Evolutionary conservation across 1,284 basidiomycete genomes (phyloP).

Genomic region (Albatrellus sp.): DNA sequence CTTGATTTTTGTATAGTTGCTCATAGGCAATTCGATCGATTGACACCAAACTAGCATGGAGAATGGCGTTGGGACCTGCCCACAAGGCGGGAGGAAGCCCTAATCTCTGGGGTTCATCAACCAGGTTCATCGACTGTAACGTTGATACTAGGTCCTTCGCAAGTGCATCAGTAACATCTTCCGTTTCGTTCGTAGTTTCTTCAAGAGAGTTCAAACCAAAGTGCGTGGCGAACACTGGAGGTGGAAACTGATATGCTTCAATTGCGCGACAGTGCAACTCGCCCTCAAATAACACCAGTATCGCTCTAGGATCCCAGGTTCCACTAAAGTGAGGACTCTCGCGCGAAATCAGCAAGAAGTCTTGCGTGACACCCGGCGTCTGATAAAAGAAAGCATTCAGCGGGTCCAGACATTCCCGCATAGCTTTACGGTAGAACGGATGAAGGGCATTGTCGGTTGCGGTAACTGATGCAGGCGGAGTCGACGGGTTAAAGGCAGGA

Average conservation of each 20-base stretch:
- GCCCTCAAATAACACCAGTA: slow-evolving; percentile 39
- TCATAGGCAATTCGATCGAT: slow-evolving; percentile 35
- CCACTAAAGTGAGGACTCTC: slow-evolving; percentile 63
- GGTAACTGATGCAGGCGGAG: slow-evolving; percentile 36
- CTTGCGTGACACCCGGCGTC: slow-evolving; percentile 53
- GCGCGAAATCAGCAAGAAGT: slow-evolving; percentile 69
- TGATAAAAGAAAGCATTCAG: slow-evolving; percentile 50
- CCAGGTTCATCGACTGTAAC: slow-evolving; percentile 28
- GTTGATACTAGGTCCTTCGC: slow-evolving; percentile 29
- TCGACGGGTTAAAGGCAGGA: slow-evolving; percentile 56
- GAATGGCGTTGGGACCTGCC: slow-evolving; percentile 26
- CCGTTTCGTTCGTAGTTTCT: neutral
- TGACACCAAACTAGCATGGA: slow-evolving; percentile 28
- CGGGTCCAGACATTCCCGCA: slow-evolving; percentile 48
- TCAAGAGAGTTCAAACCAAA: too few relatives aligned
- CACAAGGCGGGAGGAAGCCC: slow-evolving; percentile 29
- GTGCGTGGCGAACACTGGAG: slow-evolving; percentile 28
- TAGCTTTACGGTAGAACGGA: slow-evolving; percentile 46
- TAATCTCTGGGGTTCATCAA: slow-evolving; percentile 26
- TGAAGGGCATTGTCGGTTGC: slow-evolving; percentile 27
- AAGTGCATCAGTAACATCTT: slow-evolving; percentile 16
- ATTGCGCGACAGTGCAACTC: slow-evolving; percentile 27
- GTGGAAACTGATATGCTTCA: slow-evolving; percentile 46
- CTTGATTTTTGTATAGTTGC: slow-evolving; percentile 12
- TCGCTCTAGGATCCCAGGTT: slow-evolving; percentile 57